Evolutionary conservation across 179 eudicot species (phyloP).

Genomic region (Gypsophila paniculata): DNA sequence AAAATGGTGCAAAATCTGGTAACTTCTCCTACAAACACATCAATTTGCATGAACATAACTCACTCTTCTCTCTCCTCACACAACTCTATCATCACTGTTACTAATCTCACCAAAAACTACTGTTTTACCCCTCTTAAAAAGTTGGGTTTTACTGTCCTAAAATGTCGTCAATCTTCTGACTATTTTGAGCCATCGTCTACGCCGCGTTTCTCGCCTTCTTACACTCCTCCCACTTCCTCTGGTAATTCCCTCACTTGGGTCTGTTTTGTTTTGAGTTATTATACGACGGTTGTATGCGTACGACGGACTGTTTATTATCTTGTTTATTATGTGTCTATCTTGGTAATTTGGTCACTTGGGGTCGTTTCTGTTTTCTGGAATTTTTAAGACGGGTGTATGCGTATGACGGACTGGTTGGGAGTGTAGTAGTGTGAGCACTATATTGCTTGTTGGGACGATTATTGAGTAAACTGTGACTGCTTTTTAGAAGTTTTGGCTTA

Average conservation of each 20-base stretch:
- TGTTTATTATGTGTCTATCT: too few species aligned
- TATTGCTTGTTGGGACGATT: too few species aligned
- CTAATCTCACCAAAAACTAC: constrained; percentile 16
- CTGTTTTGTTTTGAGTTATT: too few species aligned
- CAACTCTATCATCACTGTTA: neutral
- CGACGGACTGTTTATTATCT: too few species aligned
- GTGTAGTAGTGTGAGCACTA: too few species aligned
- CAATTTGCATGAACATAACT: constrained; percentile 24
- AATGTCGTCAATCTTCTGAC: constrained; percentile 41
- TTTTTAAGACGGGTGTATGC: too few species aligned
- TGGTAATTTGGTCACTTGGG: too few species aligned
- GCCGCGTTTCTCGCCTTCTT: constrained; percentile 34
- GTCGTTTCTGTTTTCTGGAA: too few species aligned
- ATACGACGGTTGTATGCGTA: too few species aligned
- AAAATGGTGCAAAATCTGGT: constrained; percentile 32
- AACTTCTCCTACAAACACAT: constrained; percentile 20
- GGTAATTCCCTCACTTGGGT: constrained; percentile 24
- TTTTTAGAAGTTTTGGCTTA: too few species aligned
- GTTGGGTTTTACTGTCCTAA: constrained; percentile 25
- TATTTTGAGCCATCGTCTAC: constrained; percentile 35
- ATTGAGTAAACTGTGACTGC: too few species aligned
- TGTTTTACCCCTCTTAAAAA: constrained; percentile 14
- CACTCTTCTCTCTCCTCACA: constrained; percentile 21
- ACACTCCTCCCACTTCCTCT: constrained; percentile 24
- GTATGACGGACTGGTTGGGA: too few species aligned